Evolutionary conservation across 2,329 filamentous ascomycete genomes (phyloP), one percentile per base, ranked within the genome.

Genomic region (Hymenoscyphus occultus): DNA sequence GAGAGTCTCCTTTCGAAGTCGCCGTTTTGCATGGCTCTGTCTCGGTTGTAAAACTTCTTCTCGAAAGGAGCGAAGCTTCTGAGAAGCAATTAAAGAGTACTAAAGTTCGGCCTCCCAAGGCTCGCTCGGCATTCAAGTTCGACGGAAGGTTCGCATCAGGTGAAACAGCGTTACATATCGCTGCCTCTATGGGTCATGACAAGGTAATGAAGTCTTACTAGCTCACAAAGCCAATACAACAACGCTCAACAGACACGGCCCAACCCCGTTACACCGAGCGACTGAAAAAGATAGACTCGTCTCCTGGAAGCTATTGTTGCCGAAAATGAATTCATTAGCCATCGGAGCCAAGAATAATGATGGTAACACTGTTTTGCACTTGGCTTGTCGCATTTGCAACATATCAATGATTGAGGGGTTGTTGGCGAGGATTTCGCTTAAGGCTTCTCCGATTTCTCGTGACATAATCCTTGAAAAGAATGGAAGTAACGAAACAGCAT

Each of bases 361-460:
- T 45, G 58, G 58, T 7, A 42, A 60, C 14, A 60, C 2, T 14
- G 35, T 14, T 32, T 60, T 60, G 7, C 58, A 60, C 28, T n/a
- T 60, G n/a, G 58, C 58, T 13, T 42, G 58, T 31, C 9, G 14
- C 1, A n/a, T 40, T 19, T 13, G 39, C 5, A 28, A 45, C 10
- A 10, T 3, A 28, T 7, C 22, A 16, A n/a, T 45, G 35, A 28
- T 48, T 19, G n/a, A 19, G 32, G n/a, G 7, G 14, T 16, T 60
- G 9, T 16, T 60, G 9, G 10, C 35, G 4, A 28, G 19, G n/a
- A 22, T 51, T 51, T 28, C 19, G 45, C n/a, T 7, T 9, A 51
- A 28, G 45, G 9, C n/a, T 45, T 19, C 13, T 45, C 57, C 22
- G 14, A 45, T 42, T n/a, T 31, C 40, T 42, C 58, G 58, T 12